Conservation (phyloP, 768 basidiomycete genomes). For the Saitozyma podzolica region DNA sequence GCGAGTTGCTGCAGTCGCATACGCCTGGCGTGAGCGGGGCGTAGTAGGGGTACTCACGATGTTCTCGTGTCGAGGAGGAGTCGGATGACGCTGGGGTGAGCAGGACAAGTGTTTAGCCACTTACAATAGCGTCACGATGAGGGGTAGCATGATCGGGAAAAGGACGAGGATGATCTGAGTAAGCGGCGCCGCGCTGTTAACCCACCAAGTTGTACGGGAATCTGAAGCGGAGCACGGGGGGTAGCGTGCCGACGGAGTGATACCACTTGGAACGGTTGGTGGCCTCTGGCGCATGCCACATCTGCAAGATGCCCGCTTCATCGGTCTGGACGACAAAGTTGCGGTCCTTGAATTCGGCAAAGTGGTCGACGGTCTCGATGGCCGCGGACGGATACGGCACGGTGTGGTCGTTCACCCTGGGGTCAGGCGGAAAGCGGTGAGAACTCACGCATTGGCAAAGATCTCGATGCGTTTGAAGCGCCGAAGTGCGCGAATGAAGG, state of each 20-base stretch:
- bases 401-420: constrained; percentile 30
- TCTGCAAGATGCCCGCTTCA: constrained; percentile 23
- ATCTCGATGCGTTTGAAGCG: constrained; percentile 26
- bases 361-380: constrained; percentile 29
- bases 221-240: constrained; percentile 33
- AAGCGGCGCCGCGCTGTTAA: background rate
- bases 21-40: constrained; percentile 6
- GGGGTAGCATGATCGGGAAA: constrained; percentile 33
- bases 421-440: background rate
- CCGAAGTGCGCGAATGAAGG: constrained; percentile 4
- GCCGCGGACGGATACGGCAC: constrained; percentile 42
- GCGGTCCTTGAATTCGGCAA: constrained; percentile 26
- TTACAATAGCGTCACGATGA: constrained; percentile 33
- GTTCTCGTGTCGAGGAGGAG: constrained; percentile 26
- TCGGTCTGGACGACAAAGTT: constrained; percentile 28
- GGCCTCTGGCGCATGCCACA: constrained; percentile 10
- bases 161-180: constrained; percentile 32
- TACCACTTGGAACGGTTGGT: background rate
- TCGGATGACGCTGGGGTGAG: constrained; percentile 14
- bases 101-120: constrained; percentile 1
- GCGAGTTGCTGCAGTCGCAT: constrained; percentile 26
- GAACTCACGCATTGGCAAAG: constrained; percentile 34
- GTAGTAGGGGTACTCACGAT: constrained; percentile 20
- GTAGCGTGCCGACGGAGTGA: constrained; percentile 18
- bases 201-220: constrained; percentile 45